Evolutionary conservation across 2,329 filamentous ascomycete genomes (phyloP).

Genomic region (Aureobasidium zeae): DNA sequence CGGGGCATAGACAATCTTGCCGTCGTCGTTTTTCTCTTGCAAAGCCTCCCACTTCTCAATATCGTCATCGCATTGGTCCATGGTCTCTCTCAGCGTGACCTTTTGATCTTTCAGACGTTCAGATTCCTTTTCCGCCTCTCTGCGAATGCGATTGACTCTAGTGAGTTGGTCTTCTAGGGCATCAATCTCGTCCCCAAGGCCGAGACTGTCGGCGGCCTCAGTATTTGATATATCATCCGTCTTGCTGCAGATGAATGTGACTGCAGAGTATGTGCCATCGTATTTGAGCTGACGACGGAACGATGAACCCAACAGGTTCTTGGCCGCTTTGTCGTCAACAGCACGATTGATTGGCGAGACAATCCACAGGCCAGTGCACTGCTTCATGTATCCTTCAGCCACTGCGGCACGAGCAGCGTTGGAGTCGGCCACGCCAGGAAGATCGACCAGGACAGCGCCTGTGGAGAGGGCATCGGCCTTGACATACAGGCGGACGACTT

Average conservation of each 20-base stretch:
- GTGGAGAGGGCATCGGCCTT: slow-evolving; percentile 44
- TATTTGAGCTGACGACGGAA: slow-evolving; percentile 53
- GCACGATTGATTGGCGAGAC: slow-evolving; percentile 53
- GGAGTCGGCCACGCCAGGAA: slow-evolving; percentile 51
- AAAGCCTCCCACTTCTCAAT: slow-evolving; percentile 40
- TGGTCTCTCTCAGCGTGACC: slow-evolving; percentile 20
- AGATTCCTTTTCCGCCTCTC: slow-evolving; percentile 21
- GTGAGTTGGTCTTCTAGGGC: slow-evolving; percentile 23
- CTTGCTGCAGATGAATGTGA: slow-evolving; percentile 56
- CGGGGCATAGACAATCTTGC: slow-evolving; percentile 36
- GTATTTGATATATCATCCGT: slow-evolving; percentile 50
- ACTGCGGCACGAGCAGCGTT: slow-evolving; percentile 52
- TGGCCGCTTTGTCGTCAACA: slow-evolving; percentile 52
- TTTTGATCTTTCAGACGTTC: slow-evolving; percentile 29
- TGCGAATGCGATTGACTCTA: slow-evolving; percentile 20
- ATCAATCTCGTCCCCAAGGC: slow-evolving; percentile 28
- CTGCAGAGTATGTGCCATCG: slow-evolving; percentile 44
- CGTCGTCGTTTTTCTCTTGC: slow-evolving; percentile 31
- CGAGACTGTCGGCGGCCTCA: slow-evolving; percentile 35
- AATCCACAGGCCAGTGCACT: slow-evolving; percentile 52
- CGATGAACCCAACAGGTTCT: slow-evolving; percentile 45
- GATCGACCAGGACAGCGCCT: slow-evolving; percentile 48
- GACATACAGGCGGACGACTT: slow-evolving; percentile 44
- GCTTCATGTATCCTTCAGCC: slow-evolving; percentile 50
- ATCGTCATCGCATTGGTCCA: slow-evolving; percentile 31